Base-by-base conservation (phyloP, 2,329 filamentous ascomycete species). In the Chaetomium sp. region DNA sequence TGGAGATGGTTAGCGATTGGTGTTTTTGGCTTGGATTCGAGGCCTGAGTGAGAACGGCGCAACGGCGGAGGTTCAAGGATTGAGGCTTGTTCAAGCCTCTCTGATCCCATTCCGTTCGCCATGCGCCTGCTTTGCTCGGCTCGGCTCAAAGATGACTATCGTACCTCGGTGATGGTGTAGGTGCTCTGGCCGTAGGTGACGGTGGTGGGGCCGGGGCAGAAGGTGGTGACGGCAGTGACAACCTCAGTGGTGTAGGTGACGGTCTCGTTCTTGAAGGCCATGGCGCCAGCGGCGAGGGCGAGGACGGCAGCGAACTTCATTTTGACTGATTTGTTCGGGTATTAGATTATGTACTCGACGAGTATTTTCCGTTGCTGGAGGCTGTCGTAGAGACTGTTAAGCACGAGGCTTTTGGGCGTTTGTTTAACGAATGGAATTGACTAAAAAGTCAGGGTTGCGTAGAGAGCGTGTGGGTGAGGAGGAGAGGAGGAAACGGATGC, bases 131-230 rank as follows among this genome's bases (percentile, higher is more conserved):
- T 13, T 6, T 29, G 12, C 50, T 13, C 50, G 25, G 9, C 25
- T 12, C 25, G 6, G 27, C 29, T 12, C 25, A 4, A 8, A 4
- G 6, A 42, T 23, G 2, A 3, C 16, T 45, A 29, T 63, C 81
- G 66, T 81, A 85, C 85, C 79, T 83, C 80, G 70, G 87, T 87
- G 78, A 92, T 81, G 72, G 84, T 89, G 83, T 90, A 90, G 79
- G 88, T 90, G 76, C 83, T 81, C 78, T 78, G 81, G 75, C 83
- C 84, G 80, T 89, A 82, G 74, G 83, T 85, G 78, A 91, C 78
- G 72, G 81, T 77, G 72, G 89, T 91, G 70, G 89, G 77, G 70
- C 75, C 81, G 25, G 90, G 88, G 86, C 90, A 92, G 86, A 83
- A 91, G 75, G 89, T 92, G 79, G 84, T 87, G 81, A 85, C 85